A percentile compares a stretch with the other conserved stretches of the same genome.
These are phyloP conservation scores for Aspergillus hancockii DNA, from an alignment of 495 filamentous ascomycete species.

Conservation along the genomic window DNA sequence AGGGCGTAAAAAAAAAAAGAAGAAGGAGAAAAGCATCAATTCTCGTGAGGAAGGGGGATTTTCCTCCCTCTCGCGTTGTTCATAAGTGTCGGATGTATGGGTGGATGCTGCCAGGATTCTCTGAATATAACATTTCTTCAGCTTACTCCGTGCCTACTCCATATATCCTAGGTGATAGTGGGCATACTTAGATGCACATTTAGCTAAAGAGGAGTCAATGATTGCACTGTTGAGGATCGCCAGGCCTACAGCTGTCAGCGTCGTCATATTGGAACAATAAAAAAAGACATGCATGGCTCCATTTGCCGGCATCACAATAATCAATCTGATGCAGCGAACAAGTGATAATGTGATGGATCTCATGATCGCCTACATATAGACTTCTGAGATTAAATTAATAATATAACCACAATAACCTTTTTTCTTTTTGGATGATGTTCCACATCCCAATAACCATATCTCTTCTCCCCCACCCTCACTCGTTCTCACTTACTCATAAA, in stretches of 20 bases:
- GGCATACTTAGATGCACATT: neutral
- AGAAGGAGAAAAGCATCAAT: too few species aligned
- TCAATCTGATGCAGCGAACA: slow-evolving; percentile 20
- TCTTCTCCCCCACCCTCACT: too few species aligned
- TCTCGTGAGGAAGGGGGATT: too few species aligned
- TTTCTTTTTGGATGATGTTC: neutral
- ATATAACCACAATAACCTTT: neutral
- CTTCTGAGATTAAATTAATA: neutral
- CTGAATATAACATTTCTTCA: too few species aligned
- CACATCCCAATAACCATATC: neutral
- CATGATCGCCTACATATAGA: slow-evolving; percentile 5
- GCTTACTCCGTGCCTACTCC: too few species aligned
- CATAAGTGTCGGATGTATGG: too few species aligned
- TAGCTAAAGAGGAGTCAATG: neutral
- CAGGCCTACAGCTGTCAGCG: slow-evolving; percentile 15
- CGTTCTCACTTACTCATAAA: too few species aligned
- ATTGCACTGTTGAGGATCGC: slow-evolving; percentile 14
- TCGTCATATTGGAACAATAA: neutral
- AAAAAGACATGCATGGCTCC: neutral
- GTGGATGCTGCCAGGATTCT: too few species aligned
- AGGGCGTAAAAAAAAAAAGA: neutral
- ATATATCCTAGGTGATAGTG: too few species aligned
- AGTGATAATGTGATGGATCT: slow-evolving; percentile 23
- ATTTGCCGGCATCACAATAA: slow-evolving; percentile 1
- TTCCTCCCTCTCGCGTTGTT: too few species aligned